Evolutionary conservation across 176 grass and related monocot species (phyloP), one percentile per base, ranked within the genome.

Genomic region (Elymus sibiricus): DNA sequence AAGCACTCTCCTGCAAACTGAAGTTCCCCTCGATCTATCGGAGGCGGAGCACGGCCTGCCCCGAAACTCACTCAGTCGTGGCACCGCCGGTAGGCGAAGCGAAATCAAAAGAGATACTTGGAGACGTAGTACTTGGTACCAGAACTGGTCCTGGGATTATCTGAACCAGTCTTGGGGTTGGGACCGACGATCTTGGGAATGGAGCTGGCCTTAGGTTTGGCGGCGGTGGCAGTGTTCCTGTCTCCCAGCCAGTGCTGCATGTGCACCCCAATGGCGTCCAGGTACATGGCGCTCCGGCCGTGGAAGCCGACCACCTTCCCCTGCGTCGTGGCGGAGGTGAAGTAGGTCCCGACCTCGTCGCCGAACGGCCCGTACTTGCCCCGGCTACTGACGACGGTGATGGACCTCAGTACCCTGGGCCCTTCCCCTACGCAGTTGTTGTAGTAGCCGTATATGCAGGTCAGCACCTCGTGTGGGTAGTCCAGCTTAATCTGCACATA

Each of bases 301-400:
- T 98, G 97, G 80, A 98, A 98, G n/a, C 97, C 92, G 11, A 96
- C 94, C 37, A 94, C 90, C 81, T 98, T 98, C 27, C 97, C 97
- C 79, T 91, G 16, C 0, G 90, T 95, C 1, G 85, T 92, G 2
- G 91, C 87, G 2, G 92, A 95, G 49, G 81, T 92, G 88, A 98
- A 98, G 78, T 94, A 95, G 8, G 37, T 63, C 3, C 97, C 97
- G 5, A 86, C 70, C 84, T 98, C 94, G 22, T 91, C 88, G 44
- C 92, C 92, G 46, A 92, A 98, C 6, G 94, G 90, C 15, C 92
- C 97, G 56, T 98, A 98, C 85, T 93, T 95, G 5, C 97, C 97
- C 3, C 97, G 83, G 78, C 86, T 94, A 13, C 88, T 92, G 51
- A 91, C 77, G 14, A 98, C 11, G 38, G 97, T 89, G 63, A 95